Percentiles rank a stretch among this genome's conserved stretches.
phyloP scores from a whole-genome alignment of 2,329 filamentous ascomycete species.

The Seiridium cupressi region DNA sequence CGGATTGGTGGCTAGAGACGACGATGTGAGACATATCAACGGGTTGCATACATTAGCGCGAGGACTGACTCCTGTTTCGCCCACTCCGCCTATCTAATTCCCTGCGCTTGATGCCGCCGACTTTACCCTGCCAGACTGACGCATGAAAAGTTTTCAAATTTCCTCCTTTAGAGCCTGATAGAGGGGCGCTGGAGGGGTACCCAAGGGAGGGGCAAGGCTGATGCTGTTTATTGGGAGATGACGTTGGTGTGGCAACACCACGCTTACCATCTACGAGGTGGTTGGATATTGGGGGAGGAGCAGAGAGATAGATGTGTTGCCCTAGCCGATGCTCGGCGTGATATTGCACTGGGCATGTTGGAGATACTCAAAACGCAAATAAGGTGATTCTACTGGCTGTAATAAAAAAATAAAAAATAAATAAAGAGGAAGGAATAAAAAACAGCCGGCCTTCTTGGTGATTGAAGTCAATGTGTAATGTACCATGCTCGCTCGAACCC shows the following conservation, averaged over 20 bases:
- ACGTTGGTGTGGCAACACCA: slow-evolving; percentile 1
- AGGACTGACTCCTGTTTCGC: neutral
- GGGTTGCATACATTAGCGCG: neutral
- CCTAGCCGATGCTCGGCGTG: no score
- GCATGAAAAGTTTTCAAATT: slow-evolving; percentile 1
- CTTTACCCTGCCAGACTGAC: neutral
- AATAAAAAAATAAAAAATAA: no score
- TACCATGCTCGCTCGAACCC: no score
- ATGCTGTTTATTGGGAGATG: neutral
- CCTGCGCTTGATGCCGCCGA: neutral
- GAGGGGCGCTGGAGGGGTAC: neutral
- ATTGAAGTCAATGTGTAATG: no score
- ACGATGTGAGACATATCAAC: neutral
- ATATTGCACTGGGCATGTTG: no score
- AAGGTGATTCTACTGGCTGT: no score
- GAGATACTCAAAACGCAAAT: no score
- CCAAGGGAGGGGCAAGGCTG: slow-evolving; percentile 1
- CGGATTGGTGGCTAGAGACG: neutral
- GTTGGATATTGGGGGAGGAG: no score
- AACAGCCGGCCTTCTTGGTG: no score
- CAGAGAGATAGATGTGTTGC: no score
- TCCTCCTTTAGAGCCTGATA: neutral
- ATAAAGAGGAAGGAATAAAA: no score
- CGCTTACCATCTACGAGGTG: no score
- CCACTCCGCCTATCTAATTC: neutral